phyloP scores from a whole-genome alignment of 257 asterid species.

The Ligustrum vulgare region DNA sequence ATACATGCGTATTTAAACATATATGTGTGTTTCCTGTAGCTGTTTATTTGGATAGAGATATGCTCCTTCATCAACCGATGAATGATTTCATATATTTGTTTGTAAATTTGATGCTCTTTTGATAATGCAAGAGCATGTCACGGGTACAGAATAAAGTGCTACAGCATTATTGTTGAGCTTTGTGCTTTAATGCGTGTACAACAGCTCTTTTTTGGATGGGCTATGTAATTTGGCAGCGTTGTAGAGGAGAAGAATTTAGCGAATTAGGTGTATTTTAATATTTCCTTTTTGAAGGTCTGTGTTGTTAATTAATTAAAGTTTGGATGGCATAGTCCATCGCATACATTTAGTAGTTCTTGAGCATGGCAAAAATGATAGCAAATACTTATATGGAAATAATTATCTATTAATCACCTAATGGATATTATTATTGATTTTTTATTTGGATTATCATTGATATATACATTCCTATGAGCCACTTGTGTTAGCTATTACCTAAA shows the following conservation, averaged over 20 bases:
- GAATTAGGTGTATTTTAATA: conserved; percentile 2
- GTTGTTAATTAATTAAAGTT: background rate
- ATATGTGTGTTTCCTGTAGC: background rate
- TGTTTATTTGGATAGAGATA: background rate
- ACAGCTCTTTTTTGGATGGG: too few relatives aligned
- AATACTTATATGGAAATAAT: background rate
- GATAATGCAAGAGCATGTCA: background rate
- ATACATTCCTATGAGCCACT: background rate
- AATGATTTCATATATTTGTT: background rate
- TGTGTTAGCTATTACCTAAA: background rate
- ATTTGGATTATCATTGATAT: background rate
- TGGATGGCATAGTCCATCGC: background rate
- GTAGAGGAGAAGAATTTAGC: conserved; percentile 23
- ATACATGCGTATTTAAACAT: background rate
- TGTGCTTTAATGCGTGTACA: conserved; percentile 21
- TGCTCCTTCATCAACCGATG: background rate
- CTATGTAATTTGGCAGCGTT: conserved; percentile 25
- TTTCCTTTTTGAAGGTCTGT: background rate
- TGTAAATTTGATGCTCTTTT: background rate
- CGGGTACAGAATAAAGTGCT: background rate
- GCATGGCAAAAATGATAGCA: background rate
- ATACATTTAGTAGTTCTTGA: background rate
- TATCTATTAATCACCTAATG: background rate
- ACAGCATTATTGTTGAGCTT: background rate
- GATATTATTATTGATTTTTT: background rate